Evolutionary conservation across 2,329 filamentous ascomycete species (phyloP), one percentile per base, ranked within the genome.

Genomic region (Fusarium kyushuense): DNA sequence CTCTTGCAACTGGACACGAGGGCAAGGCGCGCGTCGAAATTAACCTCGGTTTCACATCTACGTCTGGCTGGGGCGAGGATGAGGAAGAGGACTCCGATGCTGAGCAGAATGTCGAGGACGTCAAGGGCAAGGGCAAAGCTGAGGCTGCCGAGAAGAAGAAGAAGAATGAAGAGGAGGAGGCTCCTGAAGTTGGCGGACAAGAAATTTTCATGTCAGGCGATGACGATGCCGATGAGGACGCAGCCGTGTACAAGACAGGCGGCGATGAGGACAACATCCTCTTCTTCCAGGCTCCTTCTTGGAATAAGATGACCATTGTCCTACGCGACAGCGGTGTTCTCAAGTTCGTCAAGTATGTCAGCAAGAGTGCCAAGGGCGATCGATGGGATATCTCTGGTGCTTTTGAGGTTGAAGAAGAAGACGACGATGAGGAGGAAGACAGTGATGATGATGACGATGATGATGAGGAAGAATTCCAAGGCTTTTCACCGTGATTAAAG

Each of bases 271-370:
- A 89, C 80, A 89, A 88, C 77, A 88, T 89, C 66, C 81, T 89
- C 46, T 89, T 89, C 79, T 88, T 87, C 82, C 86, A 89, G 77
- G 83, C 84, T 11, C 84, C 86, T 2, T 78, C 86, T 17, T 99
- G 96, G 96, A 98, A 98, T 79, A 93, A 92, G 68, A 85, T 99
- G 82, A 94, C 91, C 68, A 88, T 99, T 69, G 96, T 98, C 32
- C 82, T 98, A 71, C 87, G 96, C 59, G 96, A 99, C 77, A 89
- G 88, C 70, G 94, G 93, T 16, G 91, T 92, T 16, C 84, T 99
- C 76, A 90, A 93, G 77, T 99, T 99, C 77, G 94, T 98, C 75
- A 99, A 98, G 83, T 99, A 98, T 78, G 91, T 99, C 23, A 96
- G 92, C 79, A 85, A 85, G 62, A 87, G 86, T 51, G 96, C 96